Percentiles rank a stretch among this genome's conserved stretches.
Evolutionary conservation across 2,329 filamentous ascomycete species (phyloP).

Genomic region (Gnomoniopsis smithogilvyi): DNA sequence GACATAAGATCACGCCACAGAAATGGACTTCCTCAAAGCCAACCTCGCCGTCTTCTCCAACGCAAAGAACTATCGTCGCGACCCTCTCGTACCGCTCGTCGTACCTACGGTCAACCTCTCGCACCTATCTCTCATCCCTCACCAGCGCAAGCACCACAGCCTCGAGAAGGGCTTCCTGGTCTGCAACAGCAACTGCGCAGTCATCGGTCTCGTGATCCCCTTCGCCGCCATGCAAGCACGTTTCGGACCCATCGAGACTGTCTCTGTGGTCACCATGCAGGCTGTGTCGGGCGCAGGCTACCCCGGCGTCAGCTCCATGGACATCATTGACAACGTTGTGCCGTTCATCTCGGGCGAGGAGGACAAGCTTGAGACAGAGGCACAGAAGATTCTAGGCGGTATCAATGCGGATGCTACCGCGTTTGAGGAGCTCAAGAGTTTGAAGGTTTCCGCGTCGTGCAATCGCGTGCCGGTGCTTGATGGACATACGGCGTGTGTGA

Average conservation of each 20-base stretch:
- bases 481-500: slow-evolving; percentile 93
- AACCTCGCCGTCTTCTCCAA: slow-evolving; percentile 95
- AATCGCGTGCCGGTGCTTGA: slow-evolving; percentile 94
- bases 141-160: slow-evolving; percentile 71
- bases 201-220: slow-evolving; percentile 93
- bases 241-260: slow-evolving; percentile 77
- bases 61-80: slow-evolving; percentile 92
- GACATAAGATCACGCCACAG: slow-evolving; percentile 39
- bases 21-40: slow-evolving; percentile 85
- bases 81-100: slow-evolving; percentile 86
- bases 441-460: slow-evolving; percentile 82
- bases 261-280: slow-evolving; percentile 87
- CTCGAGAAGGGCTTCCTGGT: slow-evolving; percentile 87
- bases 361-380: slow-evolving; percentile 93
- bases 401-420: slow-evolving; percentile 70
- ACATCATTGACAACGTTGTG: slow-evolving; percentile 93
- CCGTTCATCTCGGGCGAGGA: slow-evolving; percentile 93
- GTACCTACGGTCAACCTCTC: slow-evolving; percentile 92
- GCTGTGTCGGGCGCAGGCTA: slow-evolving; percentile 92
- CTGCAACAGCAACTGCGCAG: slow-evolving; percentile 97
- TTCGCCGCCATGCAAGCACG: slow-evolving; percentile 84
- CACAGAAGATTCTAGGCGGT: slow-evolving; percentile 85
- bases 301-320: slow-evolving; percentile 88
- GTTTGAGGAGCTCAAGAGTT: slow-evolving; percentile 69
- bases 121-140: slow-evolving; percentile 84